Base-by-base conservation (phyloP, 768 basidiomycete genomes). In the Lentinus tigrinus region DNA sequence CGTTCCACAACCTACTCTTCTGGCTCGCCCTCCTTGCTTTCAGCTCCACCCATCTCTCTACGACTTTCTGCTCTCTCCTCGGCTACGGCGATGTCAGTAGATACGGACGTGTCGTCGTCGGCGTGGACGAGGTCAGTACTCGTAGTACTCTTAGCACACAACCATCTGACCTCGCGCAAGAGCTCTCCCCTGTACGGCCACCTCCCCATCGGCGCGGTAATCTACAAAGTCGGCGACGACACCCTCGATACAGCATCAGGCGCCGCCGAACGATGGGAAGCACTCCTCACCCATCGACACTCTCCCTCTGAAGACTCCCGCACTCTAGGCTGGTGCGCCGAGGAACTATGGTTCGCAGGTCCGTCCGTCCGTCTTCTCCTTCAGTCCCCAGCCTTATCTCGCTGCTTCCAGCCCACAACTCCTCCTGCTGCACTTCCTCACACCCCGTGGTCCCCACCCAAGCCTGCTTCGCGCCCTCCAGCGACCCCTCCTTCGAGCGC, bases 1-100 rank as follows among this genome's bases (percentile, higher is more conserved):
- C 91, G 17, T 89, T 85, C 62, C 89, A 94, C 70, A 95, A 94
- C 66, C 67, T 92, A 11, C 56, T 85, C 4, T 75, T 87, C 38
- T 88, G 80, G 75, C 67, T 78, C 47, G 27, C 83, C 7, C 72
- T 89, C 17, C 58, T 75, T 2, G 61, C 72, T 6, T 52, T 76
- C 14, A 67, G 76, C n/a, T 72, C 72, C 56, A 37, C 73, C 11
- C 58, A 55, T 1, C 27, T 69, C 11, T 59, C 48, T 8, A 21
- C 10, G 19, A 11, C 47, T 13, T 38, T 66, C 26, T 68, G 63
- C 61, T 47, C 58, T 1, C 24, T 59, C 13, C 7, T 76, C 17
- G 81, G 78, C 4, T 93, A 89, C 67, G 70, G 65, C 21, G 83
- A 92, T 66, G 60, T 85, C 7, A 76, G 79, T 1, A 53, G 66